Evolutionary conservation across 805 yeast species (phyloP).

Genomic region (Starmerella etchellsii): DNA sequence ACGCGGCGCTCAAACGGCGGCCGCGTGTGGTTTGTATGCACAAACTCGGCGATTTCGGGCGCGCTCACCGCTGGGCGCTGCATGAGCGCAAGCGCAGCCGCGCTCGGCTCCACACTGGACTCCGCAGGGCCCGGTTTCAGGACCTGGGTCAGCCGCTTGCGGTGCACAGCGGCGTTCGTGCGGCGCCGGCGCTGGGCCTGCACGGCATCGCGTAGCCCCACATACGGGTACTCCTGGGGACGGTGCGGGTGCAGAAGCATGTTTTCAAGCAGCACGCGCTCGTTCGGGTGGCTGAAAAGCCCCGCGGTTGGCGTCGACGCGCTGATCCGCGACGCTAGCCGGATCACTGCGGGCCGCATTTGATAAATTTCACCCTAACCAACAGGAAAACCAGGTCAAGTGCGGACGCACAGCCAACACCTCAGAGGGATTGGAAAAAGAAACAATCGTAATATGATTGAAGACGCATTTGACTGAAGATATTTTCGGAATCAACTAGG

Average conservation of each 20-base stretch:
- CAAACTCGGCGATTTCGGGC: constrained; percentile 19
- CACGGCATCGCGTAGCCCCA: background rate
- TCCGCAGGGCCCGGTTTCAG: background rate
- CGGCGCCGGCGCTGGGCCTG: background rate
- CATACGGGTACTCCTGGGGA: background rate
- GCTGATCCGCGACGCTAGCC: background rate
- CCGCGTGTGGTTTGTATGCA: constrained; percentile 9
- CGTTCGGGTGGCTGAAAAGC: background rate
- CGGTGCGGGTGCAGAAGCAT: background rate
- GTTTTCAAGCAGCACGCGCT: background rate
- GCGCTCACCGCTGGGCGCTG: constrained; percentile 15
- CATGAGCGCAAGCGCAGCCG: constrained; percentile 11
- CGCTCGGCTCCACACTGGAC: background rate
- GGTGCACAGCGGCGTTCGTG: background rate
- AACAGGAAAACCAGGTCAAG: too few species aligned
- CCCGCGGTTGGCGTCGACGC: background rate
- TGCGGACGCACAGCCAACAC: too few species aligned
- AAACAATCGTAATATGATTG: too few species aligned
- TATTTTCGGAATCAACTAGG: too few species aligned
- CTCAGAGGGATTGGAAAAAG: too few species aligned
- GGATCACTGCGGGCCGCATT: background rate
- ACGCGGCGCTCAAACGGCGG: constrained; percentile 12
- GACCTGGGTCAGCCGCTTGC: background rate
- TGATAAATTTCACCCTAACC: too few species aligned
- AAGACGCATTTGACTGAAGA: too few species aligned